Conservation (phyloP, 306 rosid genomes). For the Ammopiptanthus mongolicus region DNA sequence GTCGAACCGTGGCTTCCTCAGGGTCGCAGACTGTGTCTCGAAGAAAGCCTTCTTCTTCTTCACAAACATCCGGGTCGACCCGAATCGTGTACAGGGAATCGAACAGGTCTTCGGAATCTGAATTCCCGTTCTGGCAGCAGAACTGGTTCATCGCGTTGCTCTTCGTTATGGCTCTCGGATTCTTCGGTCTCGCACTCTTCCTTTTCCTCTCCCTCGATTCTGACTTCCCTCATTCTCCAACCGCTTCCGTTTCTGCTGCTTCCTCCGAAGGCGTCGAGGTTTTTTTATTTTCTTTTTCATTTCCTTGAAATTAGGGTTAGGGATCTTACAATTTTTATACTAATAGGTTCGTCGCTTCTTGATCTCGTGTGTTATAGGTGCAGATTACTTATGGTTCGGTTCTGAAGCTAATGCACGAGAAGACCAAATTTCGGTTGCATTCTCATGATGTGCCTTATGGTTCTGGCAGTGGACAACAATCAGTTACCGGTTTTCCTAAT, state of each 20-base stretch:
- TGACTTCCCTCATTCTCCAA: slow-evolving; percentile 40
- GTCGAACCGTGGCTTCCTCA: slow-evolving; percentile 93
- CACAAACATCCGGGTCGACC: slow-evolving; percentile 37
- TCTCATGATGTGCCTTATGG: slow-evolving; percentile 98
- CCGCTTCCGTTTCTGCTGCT: slow-evolving; percentile 47
- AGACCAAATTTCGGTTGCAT: slow-evolving; percentile 79
- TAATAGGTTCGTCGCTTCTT: not conserved
- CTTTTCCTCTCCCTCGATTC: slow-evolving; percentile 70
- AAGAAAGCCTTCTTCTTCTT: slow-evolving; percentile 63
- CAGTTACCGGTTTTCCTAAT: slow-evolving; percentile 82
- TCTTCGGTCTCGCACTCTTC: slow-evolving; percentile 66
- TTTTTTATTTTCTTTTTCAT: slow-evolving; percentile 16
- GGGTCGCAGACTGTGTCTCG: slow-evolving; percentile 69
- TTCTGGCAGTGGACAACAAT: slow-evolving; percentile 99
- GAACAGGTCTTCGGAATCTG: slow-evolving; percentile 45
- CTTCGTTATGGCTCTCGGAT: slow-evolving; percentile 76
- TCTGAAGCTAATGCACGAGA: slow-evolving; percentile 93
- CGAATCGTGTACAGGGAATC: slow-evolving; percentile 65
- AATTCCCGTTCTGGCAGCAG: slow-evolving; percentile 82
- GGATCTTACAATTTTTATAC: not conserved
- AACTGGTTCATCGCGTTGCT: slow-evolving; percentile 85
- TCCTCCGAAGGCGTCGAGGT: slow-evolving; percentile 92
- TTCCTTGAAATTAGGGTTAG: not conserved
- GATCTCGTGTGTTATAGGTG: slow-evolving; percentile 12
- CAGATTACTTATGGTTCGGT: slow-evolving; percentile 83